A percentile compares a stretch with the other conserved stretches of the same genome.
phyloP scores from a whole-genome alignment of 1,284 basidiomycete species.

The Meripilus lineatus region DNA sequence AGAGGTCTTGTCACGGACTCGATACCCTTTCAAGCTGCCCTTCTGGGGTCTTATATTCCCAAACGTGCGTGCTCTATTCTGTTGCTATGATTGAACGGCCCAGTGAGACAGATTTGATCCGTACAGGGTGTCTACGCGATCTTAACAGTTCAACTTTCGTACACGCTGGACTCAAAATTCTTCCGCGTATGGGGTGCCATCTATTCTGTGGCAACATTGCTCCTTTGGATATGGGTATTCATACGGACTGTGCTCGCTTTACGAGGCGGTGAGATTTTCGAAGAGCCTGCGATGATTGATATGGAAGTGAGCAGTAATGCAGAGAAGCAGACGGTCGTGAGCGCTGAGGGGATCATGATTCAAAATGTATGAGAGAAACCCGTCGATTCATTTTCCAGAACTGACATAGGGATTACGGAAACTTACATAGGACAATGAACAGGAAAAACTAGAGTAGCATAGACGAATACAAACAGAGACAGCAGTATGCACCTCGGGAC shows the following conservation, averaged over 20 bases:
- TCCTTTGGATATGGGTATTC: slow-evolving; percentile 42
- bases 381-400: too few relatives aligned
- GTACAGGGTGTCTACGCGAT: slow-evolving; percentile 39
- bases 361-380: background rate
- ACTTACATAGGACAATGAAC: background rate
- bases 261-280: slow-evolving; percentile 38
- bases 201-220: slow-evolving; percentile 18
- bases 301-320: slow-evolving; percentile 11
- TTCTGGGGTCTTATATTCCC: slow-evolving; percentile 51
- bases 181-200: slow-evolving; percentile 24
- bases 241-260: slow-evolving; percentile 30
- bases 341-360: background rate
- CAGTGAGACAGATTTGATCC: background rate
- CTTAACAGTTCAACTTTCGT: slow-evolving; percentile 38
- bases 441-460: background rate
- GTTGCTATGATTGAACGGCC: background rate
- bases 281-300: slow-evolving; percentile 31
- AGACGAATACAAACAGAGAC: too few relatives aligned
- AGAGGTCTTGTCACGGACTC: slow-evolving; percentile 24
- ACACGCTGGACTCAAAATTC: slow-evolving; percentile 34
- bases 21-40: slow-evolving; percentile 34
- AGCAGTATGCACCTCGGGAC: background rate
- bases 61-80: slow-evolving; percentile 23
- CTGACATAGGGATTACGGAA: background rate
- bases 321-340: background rate